These are phyloP conservation scores for Verticillium nubilum DNA, from an alignment of 2,329 filamentous ascomycete genomes.

Conservation along the genomic window DNA sequence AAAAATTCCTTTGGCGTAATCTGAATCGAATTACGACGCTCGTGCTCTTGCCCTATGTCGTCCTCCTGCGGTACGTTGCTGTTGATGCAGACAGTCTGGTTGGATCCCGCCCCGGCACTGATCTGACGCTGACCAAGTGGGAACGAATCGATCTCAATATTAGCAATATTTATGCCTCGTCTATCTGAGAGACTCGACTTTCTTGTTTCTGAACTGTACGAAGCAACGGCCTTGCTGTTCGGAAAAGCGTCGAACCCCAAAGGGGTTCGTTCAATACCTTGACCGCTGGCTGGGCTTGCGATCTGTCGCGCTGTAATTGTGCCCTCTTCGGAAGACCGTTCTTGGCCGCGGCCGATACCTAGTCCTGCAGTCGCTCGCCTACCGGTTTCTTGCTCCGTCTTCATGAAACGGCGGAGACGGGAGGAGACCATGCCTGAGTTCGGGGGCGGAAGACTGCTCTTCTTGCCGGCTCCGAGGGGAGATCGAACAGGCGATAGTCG, in stretches of 20 bases:
- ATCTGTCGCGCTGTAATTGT: neutral
- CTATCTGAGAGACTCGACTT: neutral
- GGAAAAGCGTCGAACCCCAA: neutral
- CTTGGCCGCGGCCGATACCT: neutral
- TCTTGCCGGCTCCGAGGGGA: neutral
- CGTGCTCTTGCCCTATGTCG: slow-evolving; percentile 2
- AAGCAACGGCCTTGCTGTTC: neutral
- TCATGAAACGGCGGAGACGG: neutral
- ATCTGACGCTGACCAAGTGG: neutral
- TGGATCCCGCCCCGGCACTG: neutral
- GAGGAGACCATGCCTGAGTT: neutral
- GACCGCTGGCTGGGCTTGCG: neutral
- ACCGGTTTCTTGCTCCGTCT: neutral
- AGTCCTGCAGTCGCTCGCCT: neutral
- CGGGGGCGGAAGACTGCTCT: neutral
- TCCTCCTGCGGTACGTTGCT: slow-evolving; percentile 6
- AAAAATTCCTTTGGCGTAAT: slow-evolving; percentile 6
- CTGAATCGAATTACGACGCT: slow-evolving; percentile 3
- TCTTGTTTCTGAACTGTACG: too few species aligned
- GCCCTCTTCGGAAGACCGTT: neutral
- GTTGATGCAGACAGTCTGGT: neutral
- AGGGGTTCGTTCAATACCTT: neutral
- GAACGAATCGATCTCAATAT: neutral
- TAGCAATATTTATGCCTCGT: neutral
- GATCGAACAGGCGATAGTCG: neutral